Conservation (phyloP, 2,329 filamentous ascomycete species). For the Fusarium sp. region DNA sequence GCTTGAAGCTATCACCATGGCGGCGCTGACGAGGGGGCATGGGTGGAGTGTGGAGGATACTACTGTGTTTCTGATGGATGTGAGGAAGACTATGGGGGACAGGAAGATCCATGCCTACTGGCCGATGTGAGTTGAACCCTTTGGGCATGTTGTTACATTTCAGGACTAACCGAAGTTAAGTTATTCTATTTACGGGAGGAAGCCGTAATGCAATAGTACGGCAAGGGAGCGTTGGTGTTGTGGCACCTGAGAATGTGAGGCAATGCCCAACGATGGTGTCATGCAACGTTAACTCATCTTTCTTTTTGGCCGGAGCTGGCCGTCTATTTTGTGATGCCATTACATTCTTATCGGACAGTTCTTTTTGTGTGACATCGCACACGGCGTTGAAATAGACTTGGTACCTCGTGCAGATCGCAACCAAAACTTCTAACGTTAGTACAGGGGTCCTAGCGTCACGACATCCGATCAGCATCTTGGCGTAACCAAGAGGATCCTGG, state of each 20-base stretch:
- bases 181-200: neutral
- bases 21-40: neutral
- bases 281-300: neutral
- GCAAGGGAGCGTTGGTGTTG: neutral
- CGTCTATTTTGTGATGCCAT: neutral
- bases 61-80: neutral
- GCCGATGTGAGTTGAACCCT: neutral
- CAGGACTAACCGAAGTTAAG: neutral
- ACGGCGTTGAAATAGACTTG: slow-evolving; percentile 1
- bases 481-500: neutral
- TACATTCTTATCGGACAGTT: neutral
- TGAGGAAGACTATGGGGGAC: neutral
- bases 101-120: neutral
- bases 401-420: neutral
- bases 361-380: neutral
- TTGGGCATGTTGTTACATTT: neutral
- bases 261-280: rapidly evolving
- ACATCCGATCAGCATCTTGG: neutral
- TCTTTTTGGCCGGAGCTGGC: no score
- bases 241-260: neutral
- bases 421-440: neutral
- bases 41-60: neutral
- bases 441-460: neutral
- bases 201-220: neutral
- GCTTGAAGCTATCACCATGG: neutral